Conservation (phyloP, 2,329 filamentous ascomycete species). For the Berkeleyomyces basicola region DNA sequence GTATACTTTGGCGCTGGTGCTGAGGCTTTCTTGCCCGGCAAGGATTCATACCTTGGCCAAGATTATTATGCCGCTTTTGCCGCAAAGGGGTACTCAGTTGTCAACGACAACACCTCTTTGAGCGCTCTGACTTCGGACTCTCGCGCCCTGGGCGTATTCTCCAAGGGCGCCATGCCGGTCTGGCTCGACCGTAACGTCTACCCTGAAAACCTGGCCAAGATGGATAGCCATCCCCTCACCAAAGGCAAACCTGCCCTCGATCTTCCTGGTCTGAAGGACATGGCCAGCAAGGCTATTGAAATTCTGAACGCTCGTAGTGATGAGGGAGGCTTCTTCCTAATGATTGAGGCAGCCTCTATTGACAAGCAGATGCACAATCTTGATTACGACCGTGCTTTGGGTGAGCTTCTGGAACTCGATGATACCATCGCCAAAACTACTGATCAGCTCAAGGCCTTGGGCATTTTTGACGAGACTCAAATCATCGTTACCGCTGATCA, state of each 20-base stretch:
- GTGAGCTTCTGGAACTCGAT: conserved; percentile 71
- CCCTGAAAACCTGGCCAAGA: conserved; percentile 46
- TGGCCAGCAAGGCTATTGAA: conserved; percentile 76
- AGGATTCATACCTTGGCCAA: conserved; percentile 48
- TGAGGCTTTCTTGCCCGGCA: conserved; percentile 57
- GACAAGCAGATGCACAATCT: conserved; percentile 82
- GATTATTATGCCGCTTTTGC: conserved; percentile 68
- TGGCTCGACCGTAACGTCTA: conserved; percentile 81
- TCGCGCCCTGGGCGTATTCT: conserved; percentile 63
- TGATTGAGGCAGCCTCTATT: conserved; percentile 72
- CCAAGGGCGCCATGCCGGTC: conserved; percentile 56
- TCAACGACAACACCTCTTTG: conserved; percentile 58
- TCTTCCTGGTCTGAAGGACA: conserved; percentile 71
- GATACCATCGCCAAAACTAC: conserved; percentile 66
- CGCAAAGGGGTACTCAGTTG: conserved; percentile 54
- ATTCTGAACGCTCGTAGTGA: conserved; percentile 51
- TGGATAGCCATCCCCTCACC: conserved; percentile 54
- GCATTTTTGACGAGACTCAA: conserved; percentile 57
- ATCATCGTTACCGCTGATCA: conserved; percentile 75
- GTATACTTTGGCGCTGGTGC: conserved; percentile 72
- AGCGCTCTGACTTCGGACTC: conserved; percentile 37
- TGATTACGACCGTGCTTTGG: conserved; percentile 73
- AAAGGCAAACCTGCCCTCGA: conserved; percentile 48
- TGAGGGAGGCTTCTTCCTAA: conserved; percentile 67
- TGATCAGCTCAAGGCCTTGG: conserved; percentile 47